Evolutionary conservation across 148 eudicot genomes (phyloP).

Genomic region (Amaranthus hypochondriacus): DNA sequence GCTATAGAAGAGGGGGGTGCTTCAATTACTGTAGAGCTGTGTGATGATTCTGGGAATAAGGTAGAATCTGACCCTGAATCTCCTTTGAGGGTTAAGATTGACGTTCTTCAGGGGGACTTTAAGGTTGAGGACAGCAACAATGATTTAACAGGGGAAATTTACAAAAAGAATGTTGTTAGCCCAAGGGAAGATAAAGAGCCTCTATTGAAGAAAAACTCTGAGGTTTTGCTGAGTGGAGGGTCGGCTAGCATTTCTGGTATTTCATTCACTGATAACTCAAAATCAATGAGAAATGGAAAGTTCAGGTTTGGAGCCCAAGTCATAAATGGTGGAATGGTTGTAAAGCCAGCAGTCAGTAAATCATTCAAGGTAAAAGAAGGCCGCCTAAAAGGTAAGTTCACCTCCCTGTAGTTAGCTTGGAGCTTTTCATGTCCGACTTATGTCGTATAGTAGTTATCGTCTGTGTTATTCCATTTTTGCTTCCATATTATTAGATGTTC

Average conservation of each 20-base stretch:
- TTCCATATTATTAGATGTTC: background rate
- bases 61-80: conserved; percentile 24
- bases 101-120: conserved; percentile 51
- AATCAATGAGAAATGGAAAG: conserved; percentile 40
- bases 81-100: conserved; percentile 34
- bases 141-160: conserved; percentile 40
- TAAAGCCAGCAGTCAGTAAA: conserved; percentile 50
- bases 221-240: conserved; percentile 34
- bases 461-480: background rate
- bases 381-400: conserved; percentile 50
- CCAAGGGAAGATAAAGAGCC: conserved; percentile 43
- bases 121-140: conserved; percentile 29
- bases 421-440: background rate
- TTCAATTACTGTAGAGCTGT: conserved; percentile 10
- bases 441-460: too few species aligned
- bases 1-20: conserved; percentile 17
- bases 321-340: conserved; percentile 34
- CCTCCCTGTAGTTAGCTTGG: background rate
- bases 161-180: conserved; percentile 28
- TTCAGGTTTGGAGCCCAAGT: conserved; percentile 57
- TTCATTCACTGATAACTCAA: conserved; percentile 62
- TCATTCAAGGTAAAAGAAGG: conserved; percentile 58
- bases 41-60: conserved; percentile 13
- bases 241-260: conserved; percentile 35
- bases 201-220: conserved; percentile 37